Base-by-base conservation (phyloP, 2,329 filamentous ascomycete species). In the Metarhizium sp. region DNA sequence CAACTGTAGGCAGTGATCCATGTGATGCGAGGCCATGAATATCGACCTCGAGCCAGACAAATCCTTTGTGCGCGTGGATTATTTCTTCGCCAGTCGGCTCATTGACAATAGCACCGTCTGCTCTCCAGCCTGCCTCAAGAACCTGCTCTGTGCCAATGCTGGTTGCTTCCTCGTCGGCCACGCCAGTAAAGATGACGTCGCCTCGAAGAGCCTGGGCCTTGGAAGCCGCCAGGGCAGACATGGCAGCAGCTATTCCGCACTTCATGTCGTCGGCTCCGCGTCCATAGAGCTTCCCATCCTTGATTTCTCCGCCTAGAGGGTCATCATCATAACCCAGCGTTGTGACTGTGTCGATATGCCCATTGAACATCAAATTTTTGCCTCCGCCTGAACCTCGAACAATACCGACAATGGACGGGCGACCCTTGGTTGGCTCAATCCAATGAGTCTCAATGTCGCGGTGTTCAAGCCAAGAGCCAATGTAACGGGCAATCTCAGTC, bases 201-300 rank as follows among this genome's bases (percentile, higher is more conserved):
- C 79, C 79, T 0, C 67, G 62, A 10, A 76, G 69, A 0, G 63
- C 60, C 25, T 73, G 69, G 1, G 61, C 63, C 50, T 74, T 75
- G 3, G 68, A 66, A 3, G 67, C 65, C 8, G 72, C 65, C 2
- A 78, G 59, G 0, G 75, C 67, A 0, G 72, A 63, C 59, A 81
- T 68, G 4, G 66, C 69, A 2, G 76, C 74, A 4, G 78, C 78
- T 1, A 81, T 52, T 0, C 78, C 77, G 3, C 71, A 64, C 59
- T 80, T 81, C 78, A 81, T 81, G 46, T 80, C 78, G 10, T 73
- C 67, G 4, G 72, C 66, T 0, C 78, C 78, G 11, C 77, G 69
- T 0, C 77, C 77, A 42, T 75, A 72, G 1, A 78, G 60, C 8
- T 67, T 67, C 0, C 70, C 73, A 8, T 75, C 60, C 3, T 66